Evolutionary conservation across 257 asterid species (phyloP).

Genomic region (Petunia secreta): DNA sequence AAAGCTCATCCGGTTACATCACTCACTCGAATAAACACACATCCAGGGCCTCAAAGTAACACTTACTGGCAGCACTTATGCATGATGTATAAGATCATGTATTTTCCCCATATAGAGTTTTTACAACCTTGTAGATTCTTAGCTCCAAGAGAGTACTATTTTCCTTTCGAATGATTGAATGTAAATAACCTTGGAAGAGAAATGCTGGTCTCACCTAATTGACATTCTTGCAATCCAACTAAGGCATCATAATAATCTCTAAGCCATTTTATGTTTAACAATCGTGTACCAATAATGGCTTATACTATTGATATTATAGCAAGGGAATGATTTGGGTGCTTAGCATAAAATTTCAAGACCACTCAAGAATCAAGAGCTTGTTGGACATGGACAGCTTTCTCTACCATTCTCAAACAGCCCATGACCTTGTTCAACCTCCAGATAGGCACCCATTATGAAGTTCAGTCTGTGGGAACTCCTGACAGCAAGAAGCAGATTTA

Average conservation of each 20-base stretch:
- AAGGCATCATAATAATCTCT: neutral
- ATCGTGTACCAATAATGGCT: neutral
- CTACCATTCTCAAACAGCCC: neutral
- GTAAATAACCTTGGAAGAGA: conserved; percentile 23
- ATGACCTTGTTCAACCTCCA: neutral
- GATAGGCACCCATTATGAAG: neutral
- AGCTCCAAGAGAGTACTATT: conserved; percentile 36
- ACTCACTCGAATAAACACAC: neutral
- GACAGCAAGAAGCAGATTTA: neutral
- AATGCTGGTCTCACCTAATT: conserved; percentile 14
- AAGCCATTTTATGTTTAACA: neutral
- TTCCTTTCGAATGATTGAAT: neutral
- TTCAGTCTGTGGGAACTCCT: neutral
- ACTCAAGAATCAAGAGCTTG: neutral
- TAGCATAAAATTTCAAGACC: neutral
- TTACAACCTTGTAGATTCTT: conserved; percentile 38
- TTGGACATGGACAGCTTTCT: conserved; percentile 3
- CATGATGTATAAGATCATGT: conserved; percentile 3
- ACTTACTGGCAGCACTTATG: neutral
- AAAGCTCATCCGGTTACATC: conserved; percentile 17
- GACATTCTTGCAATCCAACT: conserved; percentile 18
- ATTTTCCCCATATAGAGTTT: conserved; percentile 22
- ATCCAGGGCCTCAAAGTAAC: neutral
- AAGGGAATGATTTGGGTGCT: neutral
- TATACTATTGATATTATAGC: neutral